phyloP scores from a whole-genome alignment of 1,284 basidiomycete species.

The Sanghuangporus baumii region DNA sequence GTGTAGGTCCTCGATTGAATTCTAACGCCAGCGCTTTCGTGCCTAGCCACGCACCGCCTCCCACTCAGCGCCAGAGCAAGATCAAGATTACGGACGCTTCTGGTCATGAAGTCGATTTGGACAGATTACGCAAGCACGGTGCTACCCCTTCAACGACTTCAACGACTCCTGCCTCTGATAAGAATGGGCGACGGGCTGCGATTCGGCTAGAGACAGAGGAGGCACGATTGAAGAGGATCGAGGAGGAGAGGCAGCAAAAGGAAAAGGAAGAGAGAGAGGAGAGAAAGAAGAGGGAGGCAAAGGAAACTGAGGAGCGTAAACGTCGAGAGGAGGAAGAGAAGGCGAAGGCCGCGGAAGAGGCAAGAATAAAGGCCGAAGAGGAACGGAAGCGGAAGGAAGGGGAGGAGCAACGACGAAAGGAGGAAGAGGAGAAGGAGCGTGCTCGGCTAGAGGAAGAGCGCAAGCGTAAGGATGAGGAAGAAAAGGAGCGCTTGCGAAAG shows the following conservation, averaged over 20 bases:
- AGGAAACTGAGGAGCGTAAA: slow-evolving; percentile 27
- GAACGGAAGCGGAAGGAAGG: slow-evolving; percentile 22
- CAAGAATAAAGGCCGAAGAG: slow-evolving; percentile 26
- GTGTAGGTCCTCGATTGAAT: slow-evolving; percentile 45
- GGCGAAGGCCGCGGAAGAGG: slow-evolving; percentile 25
- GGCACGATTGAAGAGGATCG: slow-evolving; percentile 23
- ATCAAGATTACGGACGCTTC: slow-evolving; percentile 43
- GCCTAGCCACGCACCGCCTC: slow-evolving; percentile 30
- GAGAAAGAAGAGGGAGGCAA: slow-evolving; percentile 22
- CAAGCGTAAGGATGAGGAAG: slow-evolving; percentile 29
- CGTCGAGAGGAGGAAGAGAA: slow-evolving; percentile 25
- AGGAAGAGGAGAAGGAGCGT: slow-evolving; percentile 28
- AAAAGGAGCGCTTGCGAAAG: slow-evolving; percentile 24
- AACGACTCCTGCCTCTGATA: slow-evolving; percentile 31
- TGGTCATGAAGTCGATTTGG: slow-evolving; percentile 56
- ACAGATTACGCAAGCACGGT: slow-evolving; percentile 45
- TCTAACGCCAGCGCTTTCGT: slow-evolving; percentile 60
- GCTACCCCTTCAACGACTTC: slow-evolving; percentile 28
- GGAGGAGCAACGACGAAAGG: slow-evolving; percentile 21
- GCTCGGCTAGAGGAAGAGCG: slow-evolving; percentile 30
- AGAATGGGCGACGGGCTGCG: slow-evolving; percentile 25
- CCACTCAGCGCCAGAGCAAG: slow-evolving; percentile 30
- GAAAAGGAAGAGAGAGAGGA: slow-evolving; percentile 22
- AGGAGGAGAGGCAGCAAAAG: slow-evolving; percentile 21
- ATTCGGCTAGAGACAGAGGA: slow-evolving; percentile 44